phyloP scores from a whole-genome alignment of 768 basidiomycete genomes.

The Tricholoma sp. region DNA sequence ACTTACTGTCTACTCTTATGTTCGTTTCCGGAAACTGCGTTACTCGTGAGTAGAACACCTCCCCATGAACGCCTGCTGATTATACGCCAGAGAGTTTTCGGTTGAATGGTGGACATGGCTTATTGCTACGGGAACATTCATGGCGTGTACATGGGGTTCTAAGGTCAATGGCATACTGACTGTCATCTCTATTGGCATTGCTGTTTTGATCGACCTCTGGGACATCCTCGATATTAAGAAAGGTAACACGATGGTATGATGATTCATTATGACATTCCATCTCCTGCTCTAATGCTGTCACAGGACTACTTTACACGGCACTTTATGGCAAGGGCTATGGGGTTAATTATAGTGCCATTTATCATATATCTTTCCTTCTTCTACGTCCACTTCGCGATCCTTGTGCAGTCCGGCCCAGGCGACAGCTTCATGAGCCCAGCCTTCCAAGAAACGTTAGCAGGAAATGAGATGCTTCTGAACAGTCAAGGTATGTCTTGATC shows the following conservation, averaged over 20 bases:
- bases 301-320: constrained; percentile 89
- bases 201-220: constrained; percentile 94
- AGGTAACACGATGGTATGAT: constrained; percentile 69
- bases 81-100: constrained; percentile 66
- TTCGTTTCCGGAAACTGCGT: constrained; percentile 92
- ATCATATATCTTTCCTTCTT: constrained; percentile 92
- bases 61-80: background rate
- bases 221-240: constrained; percentile 82
- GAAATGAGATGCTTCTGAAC: constrained; percentile 88
- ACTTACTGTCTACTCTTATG: constrained; percentile 86
- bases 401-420: constrained; percentile 85
- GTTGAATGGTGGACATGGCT: constrained; percentile 96
- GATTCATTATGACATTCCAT: constrained; percentile 11
- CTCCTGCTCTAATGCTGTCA: background rate
- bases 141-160: constrained; percentile 95
- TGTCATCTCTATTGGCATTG: constrained; percentile 82
- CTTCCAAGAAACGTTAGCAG: constrained; percentile 92
- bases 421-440: constrained; percentile 97
- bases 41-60: constrained; percentile 53
- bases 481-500: constrained; percentile 65
- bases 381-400: constrained; percentile 88
- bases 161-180: constrained; percentile 97
- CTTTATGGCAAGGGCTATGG: constrained; percentile 78
- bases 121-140: constrained; percentile 80
- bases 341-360: constrained; percentile 85